Base-by-base conservation (phyloP, 208 protist species). In the Trypanosoma theileri region DNA sequence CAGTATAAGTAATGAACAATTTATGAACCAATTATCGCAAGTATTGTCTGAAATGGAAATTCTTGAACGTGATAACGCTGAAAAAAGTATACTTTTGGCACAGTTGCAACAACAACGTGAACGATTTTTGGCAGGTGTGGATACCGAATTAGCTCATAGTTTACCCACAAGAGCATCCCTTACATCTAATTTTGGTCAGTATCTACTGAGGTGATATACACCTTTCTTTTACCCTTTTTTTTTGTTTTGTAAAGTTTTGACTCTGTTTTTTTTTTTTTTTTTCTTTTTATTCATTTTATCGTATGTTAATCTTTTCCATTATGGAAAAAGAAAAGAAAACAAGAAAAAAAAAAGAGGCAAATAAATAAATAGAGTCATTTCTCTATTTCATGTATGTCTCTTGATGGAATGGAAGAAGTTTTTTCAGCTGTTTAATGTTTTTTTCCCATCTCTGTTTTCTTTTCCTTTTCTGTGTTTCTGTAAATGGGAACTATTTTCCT, bases 71-170 rank as follows among this genome's bases (percentile, higher is more conserved):
- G 66, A 80, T 41, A 69, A 82, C 28, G 71, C 68, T 31, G 62
- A 64, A 28, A 62, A 73, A 12, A 44, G 64, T 0, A 63, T 79
- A 40, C 68, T 73, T 58, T 52, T 73, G 14, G 58, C 48, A 10
- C 66, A 77, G 13, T 66, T 89, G 41, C 71, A 68, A 26, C 77
- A 82, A 57, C 78, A 84, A 45, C 70, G 82, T 16, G 73, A 71
- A 3, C 74, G 80, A n/a, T 89, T 89, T 65, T 61, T 86, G 1
- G 68, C 78, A 6, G 61, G 72, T 16, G 84, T 89, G 19, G 79
- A 80, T 56, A 53, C 70, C 19, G 77, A 75, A 21, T 51, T 82
- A 12, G 48, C 59, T 9, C 3, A 26, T 35, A 60, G 41, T 46
- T 3, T 52, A 16, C 26, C 67, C 17, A 24, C 19, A 9, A n/a